These are phyloP conservation scores for Hypoxylon rubiginosum DNA, from an alignment of 2,329 filamentous ascomycete species.

Conservation along the genomic window DNA sequence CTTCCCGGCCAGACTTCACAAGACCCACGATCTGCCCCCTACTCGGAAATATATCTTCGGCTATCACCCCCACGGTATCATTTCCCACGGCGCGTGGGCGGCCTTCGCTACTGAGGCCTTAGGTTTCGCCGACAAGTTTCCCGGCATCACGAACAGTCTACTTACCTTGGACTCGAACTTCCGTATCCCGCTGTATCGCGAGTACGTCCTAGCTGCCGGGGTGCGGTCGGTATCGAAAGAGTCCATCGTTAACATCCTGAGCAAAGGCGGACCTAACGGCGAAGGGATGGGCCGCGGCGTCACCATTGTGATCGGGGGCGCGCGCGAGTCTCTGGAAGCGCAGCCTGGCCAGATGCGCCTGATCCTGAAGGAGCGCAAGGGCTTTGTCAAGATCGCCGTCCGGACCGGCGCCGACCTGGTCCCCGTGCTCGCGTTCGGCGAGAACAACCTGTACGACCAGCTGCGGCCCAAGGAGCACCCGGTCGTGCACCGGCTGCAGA, in stretches of 20 bases:
- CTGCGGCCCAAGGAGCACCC: constrained; percentile 83
- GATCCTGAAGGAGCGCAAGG: constrained; percentile 86
- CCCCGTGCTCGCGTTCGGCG: constrained; percentile 91
- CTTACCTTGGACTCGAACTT: constrained; percentile 98
- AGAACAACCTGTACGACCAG: constrained; percentile 97
- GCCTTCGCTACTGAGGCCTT: constrained; percentile 92
- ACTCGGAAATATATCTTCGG: constrained; percentile 96
- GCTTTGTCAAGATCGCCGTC: constrained; percentile 94
- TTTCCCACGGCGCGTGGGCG: constrained; percentile 94
- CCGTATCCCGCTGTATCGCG: constrained; percentile 90
- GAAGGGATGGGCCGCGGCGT: constrained; percentile 96
- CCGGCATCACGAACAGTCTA: constrained; percentile 93
- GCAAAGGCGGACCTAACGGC: constrained; percentile 79
- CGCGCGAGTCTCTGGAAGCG: constrained; percentile 90
- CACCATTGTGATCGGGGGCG: constrained; percentile 94
- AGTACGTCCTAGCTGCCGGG: constrained; percentile 92
- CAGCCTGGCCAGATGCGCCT: constrained; percentile 82
- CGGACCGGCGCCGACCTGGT: constrained; percentile 94
- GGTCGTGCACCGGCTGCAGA: constrained; percentile 82
- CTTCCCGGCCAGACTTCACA: constrained; percentile 90
- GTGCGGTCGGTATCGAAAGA: constrained; percentile 90
- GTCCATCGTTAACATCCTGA: constrained; percentile 89
- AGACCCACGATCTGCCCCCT: constrained; percentile 81
- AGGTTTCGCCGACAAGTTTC: constrained; percentile 88
- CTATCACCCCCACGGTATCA: constrained; percentile 97